Evolutionary conservation across 164 flowering plant species (phyloP), one percentile per base, ranked within the genome.

Genomic region (Umbellularia californica): DNA sequence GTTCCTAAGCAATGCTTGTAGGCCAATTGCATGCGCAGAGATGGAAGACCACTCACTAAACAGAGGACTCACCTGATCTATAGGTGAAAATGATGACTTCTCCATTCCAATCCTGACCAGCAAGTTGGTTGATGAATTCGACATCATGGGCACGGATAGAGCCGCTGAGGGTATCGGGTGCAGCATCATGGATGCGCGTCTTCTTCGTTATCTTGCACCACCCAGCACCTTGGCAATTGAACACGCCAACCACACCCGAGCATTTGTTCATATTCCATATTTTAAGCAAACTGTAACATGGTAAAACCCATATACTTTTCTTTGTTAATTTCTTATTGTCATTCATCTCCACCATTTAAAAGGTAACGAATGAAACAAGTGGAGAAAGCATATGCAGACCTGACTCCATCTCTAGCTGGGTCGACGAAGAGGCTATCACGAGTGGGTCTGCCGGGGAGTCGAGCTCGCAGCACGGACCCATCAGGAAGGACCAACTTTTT

Each of bases 191-290:
- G 60, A 95, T 92, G 69, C 91, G 93, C 12, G 91, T 93, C 77
- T 87, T 95, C 86, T 95, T 95, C 1, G 69, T 77, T 50, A 83
- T 74, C 83, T 85, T 92, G 89, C 97, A 92, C 98, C 98, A 95
- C 13, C 97, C 98, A 27, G 99, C 99, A 74, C 99, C 99, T 83
- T 95, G 99, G 87, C 99, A 95, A 82, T 95, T 95, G 83, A 93
- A 95, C 50, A 90, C 95, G 58, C 99, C 98, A 58, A 93, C 97
- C 73, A 95, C 87, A 13, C 99, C 99, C 33, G 92, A 77, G 76
- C 86, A 90, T 73, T 89, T 90, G 84, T 95, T 95, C 83, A 85
- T 35, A 72, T 93, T 95, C 99, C 99, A 95, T 35, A 95, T 76
- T 79, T 95, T 95, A 69, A 95, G 91, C 85, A 95, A 83, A 85